Evolutionary conservation across 495 filamentous ascomycete genomes (phyloP), one percentile per base, ranked within the genome.

Genomic region (Peziza echinospora): DNA sequence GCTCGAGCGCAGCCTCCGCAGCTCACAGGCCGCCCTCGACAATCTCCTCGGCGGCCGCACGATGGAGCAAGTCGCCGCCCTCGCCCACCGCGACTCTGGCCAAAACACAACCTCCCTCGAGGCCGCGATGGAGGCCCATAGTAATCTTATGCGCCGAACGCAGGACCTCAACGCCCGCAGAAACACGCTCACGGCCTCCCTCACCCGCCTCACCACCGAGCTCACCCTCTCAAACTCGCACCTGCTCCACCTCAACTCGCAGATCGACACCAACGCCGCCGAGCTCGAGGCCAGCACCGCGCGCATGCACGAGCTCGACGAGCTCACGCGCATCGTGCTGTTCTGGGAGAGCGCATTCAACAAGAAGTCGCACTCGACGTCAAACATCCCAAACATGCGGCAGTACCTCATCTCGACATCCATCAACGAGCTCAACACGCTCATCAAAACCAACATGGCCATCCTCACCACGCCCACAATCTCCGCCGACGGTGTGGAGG

Each of bases 261-360:
- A 8, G 23, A 28, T 43, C 10, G 44, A 16, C 19, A 24, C 9
- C 5, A n/a, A 55, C 19, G 39, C 5, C 10, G 19, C 39, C 17
- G 50, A 53, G 37, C 39, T 49, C 9, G 44, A 46, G 6, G 13
- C 30, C 30, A 5, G 30, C 19, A 43, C 16, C 21, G 53, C 21
- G 30, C 45, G 21, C 47, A 48, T 9, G 22, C 44, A 10, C 47
- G 57, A 19, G 55, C 52, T 37, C 26, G 41, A 43, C 11, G 21
- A 3, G 2, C 13, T 21, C 22, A 13, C 13, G 1, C 4, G 16
- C 13, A 43, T 59, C 9, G 53, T 59, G 24, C 49, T 48, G 21
- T 59, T 61, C 41, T 61, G 58, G 58, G 53, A 59, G 21, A 46
- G 42, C 2, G 48, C 56, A 9, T 28, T 61, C 19, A 51, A 51